Evolutionary conservation across 805 yeast species (phyloP), one percentile per base, ranked within the genome.

Genomic region (Wickerhamiella brachini): DNA sequence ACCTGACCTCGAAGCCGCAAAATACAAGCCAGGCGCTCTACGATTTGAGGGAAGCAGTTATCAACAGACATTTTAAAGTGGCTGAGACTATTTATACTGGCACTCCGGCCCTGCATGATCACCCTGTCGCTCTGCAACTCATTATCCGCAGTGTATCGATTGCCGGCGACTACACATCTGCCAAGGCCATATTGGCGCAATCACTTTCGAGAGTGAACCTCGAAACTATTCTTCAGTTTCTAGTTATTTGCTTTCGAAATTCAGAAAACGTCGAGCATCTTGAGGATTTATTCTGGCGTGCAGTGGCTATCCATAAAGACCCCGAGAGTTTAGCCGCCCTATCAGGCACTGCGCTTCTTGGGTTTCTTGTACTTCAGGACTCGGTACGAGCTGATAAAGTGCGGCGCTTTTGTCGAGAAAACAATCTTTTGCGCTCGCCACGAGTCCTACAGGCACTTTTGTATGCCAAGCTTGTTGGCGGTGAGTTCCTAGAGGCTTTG

Each of bases 121-220:
- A 53, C 9, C 51, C 52, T 9, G 44, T 49, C 1, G 60, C 59
- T 6, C 17, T 56, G 38, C 42, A 51, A 12, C 43, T 48, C 1
- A 29, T 59, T n/a, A 10, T 57, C 6, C 50, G 53, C 24, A 37
- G 47, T 26, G 53, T 52, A 49, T 53, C 58, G 34, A 52, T 51
- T 43, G 48, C 47, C 49, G 47, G 45, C 44, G 62, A 59, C 44
- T 59, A 56, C 44, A 48, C 53, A 7, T 44, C 57, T 1, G 61
- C 62, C 6, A 51, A 48, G 39, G 59, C 61, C 8, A 21, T 57
- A 8, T 50, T 59, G 13, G 15, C 48, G 17, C 53, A 53, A 26
- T 31, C 50, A 1, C 39, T 52, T 3, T 51, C 47, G 15, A 38
- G 46, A 15, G 48, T 56, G 2, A 52, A 49, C 1, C 48, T 45